phyloP scores from a whole-genome alignment of 73 alveolate genomes.

The Symbiodinium pilosum region DNA sequence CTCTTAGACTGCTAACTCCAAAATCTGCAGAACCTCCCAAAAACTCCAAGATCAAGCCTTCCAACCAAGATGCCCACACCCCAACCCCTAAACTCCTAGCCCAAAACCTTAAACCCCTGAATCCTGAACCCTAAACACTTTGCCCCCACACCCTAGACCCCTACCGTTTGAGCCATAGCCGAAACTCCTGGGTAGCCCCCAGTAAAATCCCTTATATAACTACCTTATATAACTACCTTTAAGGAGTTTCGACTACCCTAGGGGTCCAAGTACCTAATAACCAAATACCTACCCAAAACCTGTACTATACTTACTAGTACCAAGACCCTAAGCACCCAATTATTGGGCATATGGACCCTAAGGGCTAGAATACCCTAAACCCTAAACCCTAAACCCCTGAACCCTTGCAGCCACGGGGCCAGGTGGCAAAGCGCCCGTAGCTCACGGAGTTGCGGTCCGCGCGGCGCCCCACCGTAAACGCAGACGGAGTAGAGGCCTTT shows the following conservation, averaged over 20 bases:
- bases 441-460: conserved; percentile 95
- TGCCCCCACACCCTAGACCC: background rate
- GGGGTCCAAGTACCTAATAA: no score
- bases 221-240: no score
- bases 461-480: conserved; percentile 98
- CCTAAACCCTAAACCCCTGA: background rate
- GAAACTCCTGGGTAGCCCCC: no score
- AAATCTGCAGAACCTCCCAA: no score
- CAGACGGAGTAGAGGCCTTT: conserved; percentile 80
- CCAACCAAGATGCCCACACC: background rate
- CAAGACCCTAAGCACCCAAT: no score
- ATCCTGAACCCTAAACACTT: background rate
- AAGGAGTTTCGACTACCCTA: no score
- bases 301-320: no score
- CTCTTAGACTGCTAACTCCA: no score
- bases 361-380: no score
- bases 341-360: no score
- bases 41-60: background rate
- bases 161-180: background rate
- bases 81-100: background rate
- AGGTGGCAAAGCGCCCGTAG: conserved; percentile 86
- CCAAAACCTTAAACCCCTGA: background rate
- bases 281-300: no score
- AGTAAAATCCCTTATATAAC: no score
- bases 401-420: conserved; percentile 36